Evolutionary conservation across 2,329 filamentous ascomycete genomes (phyloP), one percentile per base, ranked within the genome.

Genomic region (Cladosporium sp.): DNA sequence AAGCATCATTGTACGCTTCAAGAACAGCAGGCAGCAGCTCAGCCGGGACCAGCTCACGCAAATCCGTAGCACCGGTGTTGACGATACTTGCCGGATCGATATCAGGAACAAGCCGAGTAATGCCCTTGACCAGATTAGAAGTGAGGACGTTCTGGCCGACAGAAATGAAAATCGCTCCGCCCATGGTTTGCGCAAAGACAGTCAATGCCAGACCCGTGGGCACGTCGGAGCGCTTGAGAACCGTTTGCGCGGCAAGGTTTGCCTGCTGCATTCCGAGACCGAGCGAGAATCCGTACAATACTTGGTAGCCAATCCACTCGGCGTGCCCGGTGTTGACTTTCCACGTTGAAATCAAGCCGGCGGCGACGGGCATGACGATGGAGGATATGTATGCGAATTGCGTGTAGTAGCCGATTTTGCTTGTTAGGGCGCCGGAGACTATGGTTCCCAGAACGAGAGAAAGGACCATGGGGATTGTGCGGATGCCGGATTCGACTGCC

Each of bases 251-350:
- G 9, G 67, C 64, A 36, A 72, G 68, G 51, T 69, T 66, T 9
- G 66, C 66, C 33, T 71, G 63, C 43, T 74, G 70, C n/a, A 72
- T 60, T 19, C 58, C 59, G 7, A 70, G 55, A 3, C 75, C 75
- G 11, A 71, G 59, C 1, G 74, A 72, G 3, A 69, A 60, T 16
- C 74, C 76, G 3, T 67, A 51, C 2, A 78, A 53, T 4, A 72
- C 62, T 48, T 78, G 72, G 57, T 71, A 78, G 7, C 74, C 75
- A 18, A 76, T 70, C 74, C 73, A 77, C 27, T 67, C 61, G 2
- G 55, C 62, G 0, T 62, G 60, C 0, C 67, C 55, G 3, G 72
- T 70, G 30, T 58, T 55, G 1, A 68, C 57, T 15, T 66, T 60
- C 2, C 74, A 63, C 0, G 69, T 73, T 46, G 65, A 72, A 11